Percentiles rank a stretch among this genome's conserved stretches.
phyloP scores from a whole-genome alignment of 2,329 filamentous ascomycete species.

The Dactylellina haptotyla region DNA sequence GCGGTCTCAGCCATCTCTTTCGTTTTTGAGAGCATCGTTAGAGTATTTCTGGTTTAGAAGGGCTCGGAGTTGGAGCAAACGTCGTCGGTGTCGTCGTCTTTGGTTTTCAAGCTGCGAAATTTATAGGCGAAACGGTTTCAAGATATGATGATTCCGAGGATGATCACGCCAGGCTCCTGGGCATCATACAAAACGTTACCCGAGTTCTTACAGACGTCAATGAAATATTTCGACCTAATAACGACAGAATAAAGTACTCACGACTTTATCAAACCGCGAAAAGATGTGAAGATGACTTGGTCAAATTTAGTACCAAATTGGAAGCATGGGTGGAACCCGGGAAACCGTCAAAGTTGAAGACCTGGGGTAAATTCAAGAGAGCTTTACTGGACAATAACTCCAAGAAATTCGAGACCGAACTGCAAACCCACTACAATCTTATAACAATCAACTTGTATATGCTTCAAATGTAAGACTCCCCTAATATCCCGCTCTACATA shows the following conservation, averaged over 20 bases:
- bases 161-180: constrained; percentile 9
- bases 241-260: constrained; percentile 8
- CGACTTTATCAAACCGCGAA: neutral
- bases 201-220: constrained; percentile 12
- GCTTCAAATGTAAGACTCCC: constrained; percentile 12
- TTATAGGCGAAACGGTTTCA: constrained; percentile 27
- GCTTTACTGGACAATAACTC: constrained; percentile 19
- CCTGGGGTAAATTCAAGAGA: constrained; percentile 38
- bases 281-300: constrained; percentile 20
- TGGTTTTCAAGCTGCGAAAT: constrained; percentile 19
- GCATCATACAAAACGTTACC: constrained; percentile 8
- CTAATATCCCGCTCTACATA: neutral
- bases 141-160: constrained; percentile 25
- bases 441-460: constrained; percentile 10
- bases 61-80: neutral
- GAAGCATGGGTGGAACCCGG: constrained; percentile 1
- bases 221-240: neutral
- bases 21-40: neutral
- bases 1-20: neutral
- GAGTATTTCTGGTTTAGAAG: constrained; percentile 25
- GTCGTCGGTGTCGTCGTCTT: constrained; percentile 19
- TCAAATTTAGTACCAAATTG: neutral
- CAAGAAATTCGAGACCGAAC: constrained; percentile 3
- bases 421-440: constrained; percentile 3
- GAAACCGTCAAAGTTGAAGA: neutral